phyloP scores from a whole-genome alignment of 2,329 filamentous ascomycete species.

The Hymenoscyphus infarciens region DNA sequence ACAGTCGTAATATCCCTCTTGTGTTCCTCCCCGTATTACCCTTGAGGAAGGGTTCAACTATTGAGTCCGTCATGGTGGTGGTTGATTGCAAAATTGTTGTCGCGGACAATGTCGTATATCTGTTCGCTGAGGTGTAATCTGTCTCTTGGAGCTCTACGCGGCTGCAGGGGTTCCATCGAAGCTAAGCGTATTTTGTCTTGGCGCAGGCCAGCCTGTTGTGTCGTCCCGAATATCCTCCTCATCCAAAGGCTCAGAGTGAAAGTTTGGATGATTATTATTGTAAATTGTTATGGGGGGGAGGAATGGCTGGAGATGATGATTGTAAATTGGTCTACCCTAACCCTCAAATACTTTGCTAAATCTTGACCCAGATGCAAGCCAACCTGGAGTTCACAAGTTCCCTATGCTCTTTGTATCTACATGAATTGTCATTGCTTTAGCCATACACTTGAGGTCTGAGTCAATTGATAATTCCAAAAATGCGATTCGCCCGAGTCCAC shows the following conservation, averaged over 20 bases:
- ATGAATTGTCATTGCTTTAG: too few species aligned
- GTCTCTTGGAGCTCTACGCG: slow-evolving; percentile 26
- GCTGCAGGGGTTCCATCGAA: slow-evolving; percentile 25
- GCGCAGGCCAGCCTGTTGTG: neutral
- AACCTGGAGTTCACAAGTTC: too few species aligned
- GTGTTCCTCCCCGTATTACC: slow-evolving; percentile 78
- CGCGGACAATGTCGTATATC: slow-evolving; percentile 28
- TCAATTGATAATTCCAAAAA: too few species aligned
- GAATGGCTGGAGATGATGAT: too few species aligned
- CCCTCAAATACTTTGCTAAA: too few species aligned
- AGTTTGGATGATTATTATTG: too few species aligned
- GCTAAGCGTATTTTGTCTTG: slow-evolving; percentile 12
- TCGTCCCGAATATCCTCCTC: neutral
- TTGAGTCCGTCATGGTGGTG: slow-evolving; percentile 40
- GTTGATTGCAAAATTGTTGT: slow-evolving; percentile 30
- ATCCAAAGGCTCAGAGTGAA: neutral
- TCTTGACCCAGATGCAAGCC: too few species aligned
- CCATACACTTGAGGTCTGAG: too few species aligned
- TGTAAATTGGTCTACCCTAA: too few species aligned
- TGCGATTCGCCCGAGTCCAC: too few species aligned
- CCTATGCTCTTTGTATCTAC: too few species aligned
- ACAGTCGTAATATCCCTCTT: slow-evolving; percentile 77
- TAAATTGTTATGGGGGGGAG: too few species aligned
- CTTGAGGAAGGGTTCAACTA: slow-evolving; percentile 55
- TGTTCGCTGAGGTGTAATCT: slow-evolving; percentile 27